Percentiles rank a stretch among this genome's conserved stretches.
These are phyloP conservation scores for Hippophae rhamnoides DNA, from an alignment of 306 rosid species.

Conservation along the genomic window DNA sequence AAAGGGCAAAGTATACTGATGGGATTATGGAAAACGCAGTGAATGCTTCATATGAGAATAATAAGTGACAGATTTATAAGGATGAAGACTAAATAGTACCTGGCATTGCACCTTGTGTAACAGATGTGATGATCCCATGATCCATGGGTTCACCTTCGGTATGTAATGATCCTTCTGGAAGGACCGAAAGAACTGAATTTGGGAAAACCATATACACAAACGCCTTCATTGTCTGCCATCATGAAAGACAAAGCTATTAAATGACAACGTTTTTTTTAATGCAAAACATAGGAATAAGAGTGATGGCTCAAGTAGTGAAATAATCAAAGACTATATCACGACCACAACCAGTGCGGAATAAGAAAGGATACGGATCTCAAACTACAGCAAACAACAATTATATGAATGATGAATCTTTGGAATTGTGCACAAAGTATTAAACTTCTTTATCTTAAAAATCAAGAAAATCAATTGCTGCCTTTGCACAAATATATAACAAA, in stretches of 20 bases:
- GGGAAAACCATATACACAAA: slow-evolving; percentile 82
- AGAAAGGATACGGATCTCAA: too few species aligned
- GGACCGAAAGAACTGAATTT: slow-evolving; percentile 40
- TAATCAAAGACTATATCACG: neutral
- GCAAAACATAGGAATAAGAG: neutral
- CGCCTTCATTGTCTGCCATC: slow-evolving; percentile 69
- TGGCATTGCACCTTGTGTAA: slow-evolving; percentile 83
- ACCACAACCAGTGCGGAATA: too few species aligned
- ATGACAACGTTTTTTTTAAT: neutral
- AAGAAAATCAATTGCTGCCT: too few species aligned
- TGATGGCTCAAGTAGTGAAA: neutral
- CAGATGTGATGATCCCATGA: slow-evolving; percentile 78
- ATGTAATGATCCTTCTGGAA: slow-evolving; percentile 33
- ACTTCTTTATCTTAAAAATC: too few species aligned
- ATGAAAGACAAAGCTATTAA: slow-evolving; percentile 12
- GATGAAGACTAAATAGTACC: slow-evolving; percentile 33
- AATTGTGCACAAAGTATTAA: too few species aligned
- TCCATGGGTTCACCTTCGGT: slow-evolving; percentile 54
- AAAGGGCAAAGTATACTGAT: neutral
- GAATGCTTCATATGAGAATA: neutral
- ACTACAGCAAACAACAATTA: too few species aligned
- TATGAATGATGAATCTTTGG: too few species aligned
- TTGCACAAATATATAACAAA: too few species aligned
- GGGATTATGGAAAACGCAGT: neutral
- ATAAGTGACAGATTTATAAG: neutral